Evolutionary conservation across 352 stramenopile genomes (phyloP), one percentile per base, ranked within the genome.

Genomic region (Globisporangium lucens): DNA sequence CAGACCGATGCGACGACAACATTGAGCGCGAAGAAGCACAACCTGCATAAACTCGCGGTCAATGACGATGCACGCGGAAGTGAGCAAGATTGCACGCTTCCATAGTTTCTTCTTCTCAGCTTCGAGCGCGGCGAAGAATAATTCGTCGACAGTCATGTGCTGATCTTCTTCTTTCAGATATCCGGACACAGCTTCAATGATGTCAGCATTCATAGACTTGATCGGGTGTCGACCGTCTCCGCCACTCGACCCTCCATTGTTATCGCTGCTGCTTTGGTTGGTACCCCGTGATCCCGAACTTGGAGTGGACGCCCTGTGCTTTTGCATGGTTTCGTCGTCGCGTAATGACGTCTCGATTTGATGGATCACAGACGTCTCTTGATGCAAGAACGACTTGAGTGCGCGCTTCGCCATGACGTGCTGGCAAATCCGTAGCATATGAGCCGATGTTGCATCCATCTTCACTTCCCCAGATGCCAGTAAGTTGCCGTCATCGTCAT

Each of bases 341-440:
- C 80, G 75, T 52, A 91, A 36, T 8, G 65, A 51, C 8, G 75
- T 64, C 58, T 91, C 83, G 17, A 85, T 79, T 30, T 83, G 78
- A 17, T 77, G 78, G 38, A 91, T 89, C 30, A 87, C 75, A 12
- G 81, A 89, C 72, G 78, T 77, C 60, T 89, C 78, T 35, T 89
- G 78, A 2, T 74, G 80, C 55, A 89, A 36, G 49, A 90, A 89
- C 13, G 80, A 65, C 51, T 89, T 89, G 66, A 90, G 82, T 4
- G 83, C 78, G 43, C 82, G 78, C 61, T 91, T 91, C 10, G 81
- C 78, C 55, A 91, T 91, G 36, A 89, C 81, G 38, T 91, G 83
- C 51, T 87, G 83, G 43, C 83, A 91, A 33, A 91, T 87, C 3
- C 82, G 81, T 51, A 91, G 53, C 67, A 91, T 78, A 36, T 91